Percentiles rank a stretch among this genome's conserved stretches.
phyloP scores from a whole-genome alignment of 805 yeast species.

The Candida quercuum region DNA sequence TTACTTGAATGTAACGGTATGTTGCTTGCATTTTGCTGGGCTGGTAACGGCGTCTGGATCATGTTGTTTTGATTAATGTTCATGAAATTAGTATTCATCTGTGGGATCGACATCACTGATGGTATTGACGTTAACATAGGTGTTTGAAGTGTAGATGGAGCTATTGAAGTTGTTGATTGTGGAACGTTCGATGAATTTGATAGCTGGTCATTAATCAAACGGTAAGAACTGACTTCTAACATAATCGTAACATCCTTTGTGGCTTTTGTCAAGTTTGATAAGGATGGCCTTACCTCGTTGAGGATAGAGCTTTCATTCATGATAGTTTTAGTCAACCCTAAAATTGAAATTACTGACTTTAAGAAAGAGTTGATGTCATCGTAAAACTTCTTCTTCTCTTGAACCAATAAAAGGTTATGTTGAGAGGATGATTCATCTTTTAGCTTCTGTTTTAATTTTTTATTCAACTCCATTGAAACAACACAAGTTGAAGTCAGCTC shows the following conservation, averaged over 20 bases:
- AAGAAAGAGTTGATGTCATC: slow-evolving; percentile 80
- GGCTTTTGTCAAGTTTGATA: slow-evolving; percentile 78
- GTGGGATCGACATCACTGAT: slow-evolving; percentile 26
- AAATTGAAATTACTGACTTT: slow-evolving; percentile 75
- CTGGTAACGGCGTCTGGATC: no score
- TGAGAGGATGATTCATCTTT: slow-evolving; percentile 24
- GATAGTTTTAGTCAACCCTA: slow-evolving; percentile 77
- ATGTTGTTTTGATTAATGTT: not conserved
- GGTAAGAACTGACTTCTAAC: slow-evolving; percentile 60
- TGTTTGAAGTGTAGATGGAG: slow-evolving; percentile 10
- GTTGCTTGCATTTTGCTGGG: not conserved
- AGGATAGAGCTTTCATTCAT: slow-evolving; percentile 78
- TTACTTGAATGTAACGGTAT: no score
- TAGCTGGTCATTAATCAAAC: slow-evolving; percentile 24
- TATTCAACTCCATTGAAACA: slow-evolving; percentile 77
- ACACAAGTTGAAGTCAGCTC: slow-evolving; percentile 77
- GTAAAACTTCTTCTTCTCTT: slow-evolving; percentile 65
- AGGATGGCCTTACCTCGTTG: slow-evolving; percentile 71
- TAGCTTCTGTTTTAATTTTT: slow-evolving; percentile 53
- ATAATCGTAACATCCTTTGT: slow-evolving; percentile 91
- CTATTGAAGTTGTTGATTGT: slow-evolving; percentile 12
- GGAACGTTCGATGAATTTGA: slow-evolving; percentile 10
- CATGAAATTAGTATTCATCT: slow-evolving; percentile 11
- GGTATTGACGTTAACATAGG: slow-evolving; percentile 23
- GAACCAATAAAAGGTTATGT: slow-evolving; percentile 11